Percentiles rank a stretch among this genome's conserved stretches.
These are phyloP conservation scores for Drechslerella dactyloides DNA, from an alignment of 2,329 filamentous ascomycete genomes.

Conservation along the genomic window DNA sequence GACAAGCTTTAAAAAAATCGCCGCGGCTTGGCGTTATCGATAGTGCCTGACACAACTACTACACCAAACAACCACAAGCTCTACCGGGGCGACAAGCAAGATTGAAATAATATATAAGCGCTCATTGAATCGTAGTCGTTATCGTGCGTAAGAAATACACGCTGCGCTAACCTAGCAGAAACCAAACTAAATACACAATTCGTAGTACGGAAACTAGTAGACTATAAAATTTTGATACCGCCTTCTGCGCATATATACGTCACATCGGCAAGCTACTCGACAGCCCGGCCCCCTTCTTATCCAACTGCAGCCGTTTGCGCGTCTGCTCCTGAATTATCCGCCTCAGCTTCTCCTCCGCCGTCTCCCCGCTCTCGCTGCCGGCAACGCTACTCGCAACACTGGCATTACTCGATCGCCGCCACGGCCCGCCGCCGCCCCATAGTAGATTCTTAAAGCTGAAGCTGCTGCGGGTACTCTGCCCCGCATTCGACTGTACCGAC, in stretches of 20 bases:
- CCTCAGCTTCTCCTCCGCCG: conserved; percentile 45
- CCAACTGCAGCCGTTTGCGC: conserved; percentile 34
- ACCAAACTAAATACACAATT: background rate
- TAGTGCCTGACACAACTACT: too few relatives aligned
- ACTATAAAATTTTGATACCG: background rate
- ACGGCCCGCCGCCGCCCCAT: conserved; percentile 42
- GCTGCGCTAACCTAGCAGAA: background rate
- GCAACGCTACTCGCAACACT: conserved; percentile 30
- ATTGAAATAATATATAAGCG: too few relatives aligned
- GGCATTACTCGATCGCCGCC: conserved; percentile 24
- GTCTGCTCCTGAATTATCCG: conserved; percentile 48
- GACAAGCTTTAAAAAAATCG: background rate
- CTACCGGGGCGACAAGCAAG: too few relatives aligned
- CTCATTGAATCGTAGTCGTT: background rate
- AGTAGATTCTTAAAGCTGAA: conserved; percentile 49
- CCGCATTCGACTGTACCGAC: conserved; percentile 35
- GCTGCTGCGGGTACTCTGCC: conserved; percentile 34
- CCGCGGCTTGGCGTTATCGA: too few relatives aligned
- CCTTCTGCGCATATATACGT: background rate
- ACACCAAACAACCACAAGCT: too few relatives aligned
- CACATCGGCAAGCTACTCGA: conserved; percentile 48
- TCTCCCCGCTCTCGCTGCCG: conserved; percentile 30
- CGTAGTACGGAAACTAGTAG: background rate
- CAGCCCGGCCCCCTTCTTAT: conserved; percentile 42
- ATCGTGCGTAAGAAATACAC: conserved; percentile 1